These are phyloP conservation scores for Paralagenidium karlingii DNA, from an alignment of 352 stramenopile species.

Conservation along the genomic window DNA sequence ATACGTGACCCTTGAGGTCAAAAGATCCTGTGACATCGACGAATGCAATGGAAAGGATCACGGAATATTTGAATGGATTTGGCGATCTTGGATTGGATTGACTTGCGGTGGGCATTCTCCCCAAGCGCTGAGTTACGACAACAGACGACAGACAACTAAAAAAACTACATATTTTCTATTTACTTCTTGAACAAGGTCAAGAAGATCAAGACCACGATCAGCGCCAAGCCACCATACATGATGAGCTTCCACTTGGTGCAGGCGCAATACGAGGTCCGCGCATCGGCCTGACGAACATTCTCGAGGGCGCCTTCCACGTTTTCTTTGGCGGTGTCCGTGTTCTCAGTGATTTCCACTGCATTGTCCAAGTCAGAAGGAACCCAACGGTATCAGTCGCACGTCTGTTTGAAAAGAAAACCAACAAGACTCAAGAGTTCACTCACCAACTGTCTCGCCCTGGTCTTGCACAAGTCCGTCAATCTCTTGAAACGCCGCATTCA, in stretches of 20 bases:
- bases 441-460: constrained; percentile 58
- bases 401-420: too few relatives aligned
- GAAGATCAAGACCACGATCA: constrained; percentile 43
- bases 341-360: constrained; percentile 70
- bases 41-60: too few relatives aligned
- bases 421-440: constrained; percentile 5
- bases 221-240: constrained; percentile 30
- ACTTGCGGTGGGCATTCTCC: too few relatives aligned
- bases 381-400: too few relatives aligned
- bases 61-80: too few relatives aligned
- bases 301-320: constrained; percentile 60
- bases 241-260: constrained; percentile 61
- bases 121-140: too few relatives aligned
- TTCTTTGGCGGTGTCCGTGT: constrained; percentile 63
- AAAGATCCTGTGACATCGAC: too few relatives aligned
- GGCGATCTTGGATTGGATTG: too few relatives aligned
- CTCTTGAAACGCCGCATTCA: constrained; percentile 77
- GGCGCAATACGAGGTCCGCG: constrained; percentile 52
- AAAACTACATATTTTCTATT: too few relatives aligned
- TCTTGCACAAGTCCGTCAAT: constrained; percentile 76
- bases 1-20: too few relatives aligned
- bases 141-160: too few relatives aligned
- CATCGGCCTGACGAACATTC: constrained; percentile 55
- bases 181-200: too few relatives aligned
- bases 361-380: background rate